Percentiles rank a stretch among this genome's conserved stretches.
Evolutionary conservation across 2,329 filamentous ascomycete genomes (phyloP).

Genomic region (Cadophora sp.): DNA sequence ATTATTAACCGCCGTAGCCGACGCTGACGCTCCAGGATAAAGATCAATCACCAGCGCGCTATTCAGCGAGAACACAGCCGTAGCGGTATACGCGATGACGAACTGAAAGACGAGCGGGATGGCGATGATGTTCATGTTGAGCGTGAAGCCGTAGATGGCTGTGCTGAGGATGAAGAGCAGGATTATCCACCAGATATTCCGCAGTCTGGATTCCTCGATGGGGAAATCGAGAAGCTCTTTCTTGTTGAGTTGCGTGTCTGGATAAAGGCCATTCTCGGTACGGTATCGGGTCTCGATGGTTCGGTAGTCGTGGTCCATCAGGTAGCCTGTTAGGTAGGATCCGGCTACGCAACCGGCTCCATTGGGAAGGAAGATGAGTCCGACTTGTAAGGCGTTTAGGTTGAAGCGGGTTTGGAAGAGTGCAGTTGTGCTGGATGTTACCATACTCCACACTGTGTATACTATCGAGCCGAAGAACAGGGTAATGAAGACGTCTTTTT

Average conservation of each 20-base stretch:
- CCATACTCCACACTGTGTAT: conserved; percentile 57
- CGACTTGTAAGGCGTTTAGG: conserved; percentile 50
- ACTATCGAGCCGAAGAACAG: conserved; percentile 53
- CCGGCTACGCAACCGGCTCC: conserved; percentile 51
- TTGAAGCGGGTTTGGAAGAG: conserved; percentile 49
- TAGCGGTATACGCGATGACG: conserved; percentile 47
- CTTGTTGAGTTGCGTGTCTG: conserved; percentile 35
- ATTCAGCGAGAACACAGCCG: conserved; percentile 47
- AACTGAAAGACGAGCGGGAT: conserved; percentile 44
- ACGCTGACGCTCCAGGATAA: conserved; percentile 44
- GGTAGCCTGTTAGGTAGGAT: conserved; percentile 48
- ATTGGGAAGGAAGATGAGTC: conserved; percentile 51
- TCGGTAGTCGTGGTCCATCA: conserved; percentile 51
- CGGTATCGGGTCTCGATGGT: conserved; percentile 47
- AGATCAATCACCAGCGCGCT: conserved; percentile 46
- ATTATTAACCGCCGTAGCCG: conserved; percentile 48
- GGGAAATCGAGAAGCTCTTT: conserved; percentile 50
- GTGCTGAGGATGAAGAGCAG: conserved; percentile 47
- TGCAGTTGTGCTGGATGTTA: conserved; percentile 51
- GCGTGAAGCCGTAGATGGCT: conserved; percentile 46
- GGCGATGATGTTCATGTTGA: conserved; percentile 38
- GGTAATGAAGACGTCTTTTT: conserved; percentile 55
- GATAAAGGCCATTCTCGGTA: conserved; percentile 42
- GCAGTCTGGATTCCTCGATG: conserved; percentile 48
- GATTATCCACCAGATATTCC: conserved; percentile 47